Percentiles rank a stretch among this genome's conserved stretches.
Evolutionary conservation across 2,329 filamentous ascomycete species (phyloP).

Genomic region (Aspergillus niger): DNA sequence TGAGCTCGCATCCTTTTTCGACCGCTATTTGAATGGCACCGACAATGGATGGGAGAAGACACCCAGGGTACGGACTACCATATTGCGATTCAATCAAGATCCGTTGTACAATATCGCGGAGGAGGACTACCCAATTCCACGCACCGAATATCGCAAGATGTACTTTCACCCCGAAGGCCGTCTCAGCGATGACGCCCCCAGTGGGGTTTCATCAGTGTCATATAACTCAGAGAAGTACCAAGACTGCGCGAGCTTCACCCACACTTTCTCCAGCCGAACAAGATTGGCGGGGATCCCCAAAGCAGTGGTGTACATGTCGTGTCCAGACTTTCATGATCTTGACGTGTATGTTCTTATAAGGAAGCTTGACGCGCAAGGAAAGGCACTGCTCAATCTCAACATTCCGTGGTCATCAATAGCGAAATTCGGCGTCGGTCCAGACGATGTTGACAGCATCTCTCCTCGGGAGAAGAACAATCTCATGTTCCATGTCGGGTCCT

Average conservation of each 20-base stretch:
- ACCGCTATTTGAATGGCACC: conserved; percentile 11
- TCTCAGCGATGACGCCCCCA: neutral
- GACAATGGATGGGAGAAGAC: conserved; percentile 14
- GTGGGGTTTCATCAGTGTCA: neutral
- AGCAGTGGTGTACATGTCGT: conserved; percentile 16
- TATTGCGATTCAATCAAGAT: conserved; percentile 10
- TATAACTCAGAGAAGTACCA: conserved; percentile 12
- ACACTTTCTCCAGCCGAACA: conserved; percentile 7
- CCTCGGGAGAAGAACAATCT: conserved; percentile 6
- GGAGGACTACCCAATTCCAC: conserved; percentile 12
- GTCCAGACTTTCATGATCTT: conserved; percentile 15
- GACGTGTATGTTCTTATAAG: conserved; percentile 13
- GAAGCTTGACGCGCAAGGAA: conserved; percentile 10
- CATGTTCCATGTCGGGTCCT: conserved; percentile 7
- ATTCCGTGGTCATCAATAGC: conserved; percentile 12
- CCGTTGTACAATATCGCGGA: conserved; percentile 8
- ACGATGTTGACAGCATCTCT: neutral
- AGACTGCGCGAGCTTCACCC: conserved; percentile 15
- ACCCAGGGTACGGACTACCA: conserved; percentile 13
- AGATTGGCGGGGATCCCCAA: conserved; percentile 17
- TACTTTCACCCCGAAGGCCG: conserved; percentile 8
- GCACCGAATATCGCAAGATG: conserved; percentile 13
- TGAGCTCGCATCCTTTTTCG: conserved; percentile 13
- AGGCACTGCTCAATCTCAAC: conserved; percentile 13
- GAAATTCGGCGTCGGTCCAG: neutral